Conservation (phyloP, 805 yeast genomes). For the Wickerhamiella kazuoi region DNA sequence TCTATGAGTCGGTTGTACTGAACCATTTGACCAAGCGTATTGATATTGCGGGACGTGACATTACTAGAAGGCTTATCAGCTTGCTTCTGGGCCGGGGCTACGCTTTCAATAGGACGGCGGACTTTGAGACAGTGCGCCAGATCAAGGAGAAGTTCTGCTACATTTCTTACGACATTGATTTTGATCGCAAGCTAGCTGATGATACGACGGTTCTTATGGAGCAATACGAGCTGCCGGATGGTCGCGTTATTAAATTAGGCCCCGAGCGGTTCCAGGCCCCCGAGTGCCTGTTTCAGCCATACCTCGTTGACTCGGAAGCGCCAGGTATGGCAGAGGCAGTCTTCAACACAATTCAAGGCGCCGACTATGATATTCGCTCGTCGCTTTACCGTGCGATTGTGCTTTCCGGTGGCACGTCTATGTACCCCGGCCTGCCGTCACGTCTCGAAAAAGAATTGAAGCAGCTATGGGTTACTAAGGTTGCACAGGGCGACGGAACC, state of each 20-base stretch:
- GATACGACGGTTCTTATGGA: constrained; percentile 95
- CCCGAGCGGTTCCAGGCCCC: constrained; percentile 95
- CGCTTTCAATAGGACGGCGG: constrained; percentile 96
- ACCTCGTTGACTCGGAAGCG: constrained; percentile 85
- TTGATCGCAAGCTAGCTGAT: constrained; percentile 70
- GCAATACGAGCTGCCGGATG: constrained; percentile 87
- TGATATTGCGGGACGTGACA: constrained; percentile 97
- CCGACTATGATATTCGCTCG: constrained; percentile 85
- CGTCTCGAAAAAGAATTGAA: constrained; percentile 89
- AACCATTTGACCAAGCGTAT: constrained; percentile 82
- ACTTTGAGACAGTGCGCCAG: constrained; percentile 95
- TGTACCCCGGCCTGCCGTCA: constrained; percentile 97
- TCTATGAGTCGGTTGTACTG: constrained; percentile 90
- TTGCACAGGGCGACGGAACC: constrained; percentile 69
- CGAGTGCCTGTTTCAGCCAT: constrained; percentile 92
- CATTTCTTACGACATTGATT: constrained; percentile 81
- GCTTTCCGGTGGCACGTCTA: constrained; percentile 90
- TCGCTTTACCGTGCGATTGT: constrained; percentile 83
- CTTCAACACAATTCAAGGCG: constrained; percentile 83
- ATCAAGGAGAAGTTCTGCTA: constrained; percentile 93
- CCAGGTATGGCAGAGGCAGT: constrained; percentile 90
- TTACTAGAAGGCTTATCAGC: constrained; percentile 87
- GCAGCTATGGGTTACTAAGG: constrained; percentile 86
- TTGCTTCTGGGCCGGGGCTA: constrained; percentile 87
- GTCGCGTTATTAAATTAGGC: constrained; percentile 82